phyloP scores from a whole-genome alignment of 176 grass and related monocot species.

The Neostapfia colusana region DNA sequence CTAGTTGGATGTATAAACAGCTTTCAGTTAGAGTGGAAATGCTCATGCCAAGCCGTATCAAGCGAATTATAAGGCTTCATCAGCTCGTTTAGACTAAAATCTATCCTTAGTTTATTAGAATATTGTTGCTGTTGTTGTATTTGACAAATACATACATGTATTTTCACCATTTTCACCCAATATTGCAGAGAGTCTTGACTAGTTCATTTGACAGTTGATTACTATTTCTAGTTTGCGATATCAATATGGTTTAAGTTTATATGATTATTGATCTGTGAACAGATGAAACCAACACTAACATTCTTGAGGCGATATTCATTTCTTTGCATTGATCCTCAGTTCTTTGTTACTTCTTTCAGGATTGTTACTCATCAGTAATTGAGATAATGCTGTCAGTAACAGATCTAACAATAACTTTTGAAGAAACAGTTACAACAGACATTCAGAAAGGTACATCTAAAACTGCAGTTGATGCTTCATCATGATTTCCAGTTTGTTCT shows the following conservation, averaged over 20 bases:
- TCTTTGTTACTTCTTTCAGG: slow-evolving; percentile 4
- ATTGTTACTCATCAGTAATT: slow-evolving; percentile 10
- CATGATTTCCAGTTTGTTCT: slow-evolving; percentile 12
- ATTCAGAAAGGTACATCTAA: slow-evolving; percentile 19
- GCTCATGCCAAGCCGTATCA: neutral
- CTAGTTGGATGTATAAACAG: neutral
- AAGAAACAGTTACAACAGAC: neutral
- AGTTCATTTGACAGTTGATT: neutral
- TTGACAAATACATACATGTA: neutral
- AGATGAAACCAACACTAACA: neutral
- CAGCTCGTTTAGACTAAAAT: neutral
- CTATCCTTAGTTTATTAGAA: neutral
- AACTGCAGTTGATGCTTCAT: neutral
- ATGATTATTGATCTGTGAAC: neutral
- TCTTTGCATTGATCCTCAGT: neutral
- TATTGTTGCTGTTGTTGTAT: neutral
- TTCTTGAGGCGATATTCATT: neutral
- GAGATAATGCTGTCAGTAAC: neutral
- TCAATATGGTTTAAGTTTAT: neutral
- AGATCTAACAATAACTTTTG: neutral
- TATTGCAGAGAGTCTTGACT: neutral
- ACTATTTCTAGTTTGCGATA: neutral
- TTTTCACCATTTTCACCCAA: neutral
- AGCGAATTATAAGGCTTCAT: neutral
- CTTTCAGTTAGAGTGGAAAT: neutral